Conservation (phyloP, 805 yeast genomes). For the Metschnikowia cerradonensis region DNA sequence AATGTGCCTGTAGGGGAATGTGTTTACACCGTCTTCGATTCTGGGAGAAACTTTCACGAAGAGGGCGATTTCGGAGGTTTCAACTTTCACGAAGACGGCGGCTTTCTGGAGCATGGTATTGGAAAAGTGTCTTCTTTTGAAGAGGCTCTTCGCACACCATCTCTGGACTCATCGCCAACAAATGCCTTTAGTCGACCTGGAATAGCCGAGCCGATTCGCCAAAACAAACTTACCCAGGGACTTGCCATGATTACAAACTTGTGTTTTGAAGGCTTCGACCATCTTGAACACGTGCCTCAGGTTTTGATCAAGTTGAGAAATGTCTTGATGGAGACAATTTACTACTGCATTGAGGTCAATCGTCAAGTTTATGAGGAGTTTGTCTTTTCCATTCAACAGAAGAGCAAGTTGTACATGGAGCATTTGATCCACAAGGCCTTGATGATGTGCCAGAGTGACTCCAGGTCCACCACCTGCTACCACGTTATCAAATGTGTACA, state of each 20-base stretch:
- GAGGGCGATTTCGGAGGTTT: not conserved
- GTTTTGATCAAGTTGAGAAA: constrained; percentile 10
- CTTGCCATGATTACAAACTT: constrained; percentile 14
- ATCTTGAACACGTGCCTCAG: constrained; percentile 8
- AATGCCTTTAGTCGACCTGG: not conserved
- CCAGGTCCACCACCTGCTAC: constrained; percentile 9
- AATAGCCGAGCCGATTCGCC: not conserved
- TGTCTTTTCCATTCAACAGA: constrained; percentile 10
- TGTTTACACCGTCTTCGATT: not conserved
- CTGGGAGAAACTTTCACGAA: not conserved
- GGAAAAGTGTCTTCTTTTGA: not conserved
- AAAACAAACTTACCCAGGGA: constrained; percentile 7
- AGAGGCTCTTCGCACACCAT: no score
- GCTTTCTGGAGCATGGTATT: not conserved
- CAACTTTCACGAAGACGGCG: not conserved
- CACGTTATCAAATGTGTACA: constrained; percentile 11
- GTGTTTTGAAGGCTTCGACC: constrained; percentile 11
- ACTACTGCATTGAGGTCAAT: constrained; percentile 13
- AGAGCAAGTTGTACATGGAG: constrained; percentile 9
- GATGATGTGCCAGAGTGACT: constrained; percentile 7
- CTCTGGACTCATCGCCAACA: not conserved
- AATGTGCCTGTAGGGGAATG: not conserved
- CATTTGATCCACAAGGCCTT: constrained; percentile 12
- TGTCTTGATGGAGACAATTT: constrained; percentile 12
- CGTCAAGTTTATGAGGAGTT: constrained; percentile 11